Conservation (phyloP, 805 yeast genomes). For the Nakazawaea pomicola region DNA sequence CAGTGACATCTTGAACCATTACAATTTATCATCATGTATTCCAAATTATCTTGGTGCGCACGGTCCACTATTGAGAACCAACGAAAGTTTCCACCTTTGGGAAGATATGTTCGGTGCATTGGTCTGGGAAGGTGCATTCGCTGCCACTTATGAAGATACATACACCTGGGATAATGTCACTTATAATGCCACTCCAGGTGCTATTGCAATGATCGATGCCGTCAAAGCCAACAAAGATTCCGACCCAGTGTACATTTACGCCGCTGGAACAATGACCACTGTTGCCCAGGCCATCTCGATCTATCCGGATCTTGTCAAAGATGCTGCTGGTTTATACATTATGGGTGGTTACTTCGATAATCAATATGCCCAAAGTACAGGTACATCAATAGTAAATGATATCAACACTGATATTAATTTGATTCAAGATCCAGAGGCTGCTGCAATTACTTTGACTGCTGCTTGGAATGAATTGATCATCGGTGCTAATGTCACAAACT, state of each 20-base stretch:
- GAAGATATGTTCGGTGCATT: conserved; percentile 32
- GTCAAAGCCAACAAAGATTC: conserved; percentile 30
- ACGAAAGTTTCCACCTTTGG: conserved; percentile 35
- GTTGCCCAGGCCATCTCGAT: conserved; percentile 39
- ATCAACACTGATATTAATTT: conserved; percentile 38
- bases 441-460: conserved; percentile 36
- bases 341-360: conserved; percentile 42
- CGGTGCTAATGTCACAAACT: conserved; percentile 39
- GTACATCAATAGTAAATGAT: conserved; percentile 28
- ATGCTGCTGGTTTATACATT: conserved; percentile 33
- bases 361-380: conserved; percentile 32
- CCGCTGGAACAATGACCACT: conserved; percentile 39
- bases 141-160: conserved; percentile 26
- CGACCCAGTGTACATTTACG: conserved; percentile 31
- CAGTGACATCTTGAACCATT: conserved; percentile 24
- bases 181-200: conserved; percentile 29
- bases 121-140: conserved; percentile 38
- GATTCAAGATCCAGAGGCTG: conserved; percentile 41
- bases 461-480: conserved; percentile 33
- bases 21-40: conserved; percentile 31
- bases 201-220: conserved; percentile 34
- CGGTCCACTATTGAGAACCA: conserved; percentile 32
- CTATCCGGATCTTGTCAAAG: conserved; percentile 33
- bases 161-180: conserved; percentile 29
- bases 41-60: conserved; percentile 28